Evolutionary conservation across 2,329 filamentous ascomycete species (phyloP), one percentile per base, ranked within the genome.

Genomic region (Lomentospora prolificans): DNA sequence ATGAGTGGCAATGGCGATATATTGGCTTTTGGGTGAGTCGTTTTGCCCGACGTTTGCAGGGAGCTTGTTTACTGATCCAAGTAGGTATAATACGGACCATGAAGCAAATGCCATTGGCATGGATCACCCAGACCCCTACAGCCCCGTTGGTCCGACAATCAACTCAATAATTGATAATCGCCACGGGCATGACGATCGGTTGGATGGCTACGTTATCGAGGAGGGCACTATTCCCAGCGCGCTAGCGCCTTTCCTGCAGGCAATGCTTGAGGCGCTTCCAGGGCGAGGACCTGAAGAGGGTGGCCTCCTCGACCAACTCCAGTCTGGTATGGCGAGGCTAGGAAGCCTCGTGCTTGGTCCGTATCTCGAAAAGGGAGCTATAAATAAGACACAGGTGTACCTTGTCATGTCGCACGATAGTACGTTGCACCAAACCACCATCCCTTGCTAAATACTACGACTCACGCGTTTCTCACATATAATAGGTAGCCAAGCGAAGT

Each of bases 1-100:
- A 84, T 84, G 75, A 82, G 80, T 61, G 83, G 83, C 2, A 87
- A 87, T 61, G 83, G 84, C 2, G 83, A 86, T 60, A 81, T 86
- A 61, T 65, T 86, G 14, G 78, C 76, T 2, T 86, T 86, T 65
- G 82, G 79, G 72, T 78, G 65, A 64, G 70, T 62, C 48, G 19
- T n/a, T n/a, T n/a, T n/a, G n/a, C n/a, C n/a, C n/a, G n/a, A n/a
- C n/a, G n/a, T n/a, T n/a, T n/a, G n/a, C n/a, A n/a, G n/a, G n/a
- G n/a, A n/a, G n/a, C n/a, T n/a, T n/a, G n/a, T n/a, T 25, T 46
- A 22, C 41, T 46, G 19, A 46, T 17, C 22, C 14, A 22, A 6
- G 4, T 54, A 77, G 78, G 3, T 85, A 85, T 63, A 84, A 85
- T 64, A 81, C 75, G 2, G 71, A 85, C 44, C 67, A 76, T 3